These are phyloP conservation scores for Hygrophorus pudorinus DNA, from an alignment of 768 basidiomycete species.

Conservation along the genomic window DNA sequence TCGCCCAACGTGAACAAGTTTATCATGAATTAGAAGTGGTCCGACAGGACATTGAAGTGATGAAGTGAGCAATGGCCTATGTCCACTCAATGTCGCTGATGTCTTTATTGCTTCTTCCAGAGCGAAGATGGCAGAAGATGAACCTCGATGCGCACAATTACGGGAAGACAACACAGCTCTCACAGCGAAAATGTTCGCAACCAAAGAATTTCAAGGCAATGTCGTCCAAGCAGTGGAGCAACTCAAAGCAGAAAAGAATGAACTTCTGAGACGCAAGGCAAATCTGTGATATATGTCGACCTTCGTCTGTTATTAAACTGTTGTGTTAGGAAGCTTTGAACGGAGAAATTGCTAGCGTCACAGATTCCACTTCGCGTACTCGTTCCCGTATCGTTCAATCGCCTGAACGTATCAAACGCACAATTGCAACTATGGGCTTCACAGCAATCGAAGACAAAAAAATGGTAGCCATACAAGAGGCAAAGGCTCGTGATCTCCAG, in stretches of 20 bases:
- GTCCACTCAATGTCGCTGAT: not conserved
- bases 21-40: constrained; percentile 36
- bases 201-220: constrained; percentile 52
- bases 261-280: constrained; percentile 55
- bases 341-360: constrained; percentile 45
- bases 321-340: constrained; percentile 46
- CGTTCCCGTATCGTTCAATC: constrained; percentile 80
- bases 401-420: constrained; percentile 80
- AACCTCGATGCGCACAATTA: constrained; percentile 56
- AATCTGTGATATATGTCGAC: constrained; percentile 7
- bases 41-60: constrained; percentile 38
- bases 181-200: constrained; percentile 55
- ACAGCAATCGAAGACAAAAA: constrained; percentile 65
- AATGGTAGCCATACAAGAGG: constrained; percentile 51
- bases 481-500: constrained; percentile 69
- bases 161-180: constrained; percentile 50
- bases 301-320: not conserved
- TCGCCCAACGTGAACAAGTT: constrained; percentile 54
- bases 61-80: constrained; percentile 39
- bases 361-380: constrained; percentile 53
- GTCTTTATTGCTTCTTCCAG: constrained; percentile 23
- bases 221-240: constrained; percentile 58
- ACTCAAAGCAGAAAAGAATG: constrained; percentile 63
- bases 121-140: constrained; percentile 54
- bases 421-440: constrained; percentile 65